Conservation (phyloP, 371 early-diverging fungal genomes). For the Mucor sp. region DNA sequence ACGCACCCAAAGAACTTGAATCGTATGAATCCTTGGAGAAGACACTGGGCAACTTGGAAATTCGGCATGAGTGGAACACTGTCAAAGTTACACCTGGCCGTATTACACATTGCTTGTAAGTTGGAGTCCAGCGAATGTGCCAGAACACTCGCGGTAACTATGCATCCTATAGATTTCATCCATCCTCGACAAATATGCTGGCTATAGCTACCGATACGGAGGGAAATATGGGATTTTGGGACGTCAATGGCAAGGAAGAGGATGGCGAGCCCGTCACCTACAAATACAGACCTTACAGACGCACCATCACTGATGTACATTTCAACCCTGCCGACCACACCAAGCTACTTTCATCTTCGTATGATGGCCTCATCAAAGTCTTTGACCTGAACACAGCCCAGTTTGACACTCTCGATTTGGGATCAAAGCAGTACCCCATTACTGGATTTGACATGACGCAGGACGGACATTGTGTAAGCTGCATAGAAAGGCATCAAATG, state of each 20-base stretch:
- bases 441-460: conserved; percentile 49
- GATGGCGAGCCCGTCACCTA: conserved; percentile 55
- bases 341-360: conserved; percentile 61
- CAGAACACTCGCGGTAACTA: neutral
- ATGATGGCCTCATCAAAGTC: conserved; percentile 65
- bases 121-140: neutral
- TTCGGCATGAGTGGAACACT: conserved; percentile 54
- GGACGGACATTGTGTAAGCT: conserved; percentile 43
- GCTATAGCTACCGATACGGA: conserved; percentile 63
- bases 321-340: conserved; percentile 54
- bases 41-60: conserved; percentile 25
- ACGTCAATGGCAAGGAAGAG: conserved; percentile 55
- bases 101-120: conserved; percentile 48
- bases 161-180: conserved; percentile 58
- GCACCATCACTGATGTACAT: conserved; percentile 55
- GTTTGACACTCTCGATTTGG: conserved; percentile 51
- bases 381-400: conserved; percentile 63
- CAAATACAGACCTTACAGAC: conserved; percentile 61
- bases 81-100: conserved; percentile 62
- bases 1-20: conserved; percentile 10
- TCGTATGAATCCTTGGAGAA: conserved; percentile 6
- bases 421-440: conserved; percentile 27
- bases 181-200: conserved; percentile 57
- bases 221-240: conserved; percentile 73
- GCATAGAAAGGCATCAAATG: neutral